These are phyloP conservation scores for Rhodotorula taiwanensis DNA, from an alignment of 768 basidiomycete species.

Conservation along the genomic window DNA sequence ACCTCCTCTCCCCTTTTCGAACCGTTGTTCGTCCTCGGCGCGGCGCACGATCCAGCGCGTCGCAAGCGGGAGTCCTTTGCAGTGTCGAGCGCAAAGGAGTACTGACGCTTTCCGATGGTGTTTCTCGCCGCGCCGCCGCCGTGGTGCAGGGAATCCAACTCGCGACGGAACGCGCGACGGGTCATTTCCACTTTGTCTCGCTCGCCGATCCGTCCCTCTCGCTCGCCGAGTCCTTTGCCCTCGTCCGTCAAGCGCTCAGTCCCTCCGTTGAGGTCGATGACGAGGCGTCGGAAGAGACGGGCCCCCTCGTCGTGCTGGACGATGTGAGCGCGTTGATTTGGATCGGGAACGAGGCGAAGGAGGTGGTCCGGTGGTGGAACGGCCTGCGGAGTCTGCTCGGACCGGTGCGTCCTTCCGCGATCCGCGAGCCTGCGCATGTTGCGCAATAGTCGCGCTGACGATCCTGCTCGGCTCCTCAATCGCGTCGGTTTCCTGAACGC, in stretches of 20 bases:
- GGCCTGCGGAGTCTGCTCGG: neutral
- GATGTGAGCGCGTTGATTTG: conserved; percentile 26
- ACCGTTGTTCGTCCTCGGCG: neutral
- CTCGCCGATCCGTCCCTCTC: neutral
- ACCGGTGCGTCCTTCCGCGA: neutral
- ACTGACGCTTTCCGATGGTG: neutral
- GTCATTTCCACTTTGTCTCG: conserved; percentile 10
- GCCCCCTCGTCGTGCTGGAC: conserved; percentile 18
- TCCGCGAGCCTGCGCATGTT: too few species aligned
- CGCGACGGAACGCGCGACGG: neutral
- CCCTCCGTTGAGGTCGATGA: too few species aligned
- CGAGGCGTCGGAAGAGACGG: neutral
- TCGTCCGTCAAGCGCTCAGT: neutral
- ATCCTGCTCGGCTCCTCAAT: neutral
- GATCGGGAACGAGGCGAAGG: conserved; percentile 3
- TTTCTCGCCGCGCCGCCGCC: too few species aligned
- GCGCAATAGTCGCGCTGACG: neutral
- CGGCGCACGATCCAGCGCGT: too few species aligned
- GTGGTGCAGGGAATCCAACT: conserved; percentile 20
- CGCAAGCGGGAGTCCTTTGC: neutral
- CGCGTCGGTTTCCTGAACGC: neutral
- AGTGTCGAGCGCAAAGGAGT: too few species aligned
- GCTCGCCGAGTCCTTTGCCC: neutral
- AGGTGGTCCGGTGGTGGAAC: conserved; percentile 7
- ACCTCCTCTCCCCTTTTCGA: too few species aligned